Base-by-base conservation (phyloP, 2,329 filamentous ascomycete genomes). In the Leptographium flavum region DNA sequence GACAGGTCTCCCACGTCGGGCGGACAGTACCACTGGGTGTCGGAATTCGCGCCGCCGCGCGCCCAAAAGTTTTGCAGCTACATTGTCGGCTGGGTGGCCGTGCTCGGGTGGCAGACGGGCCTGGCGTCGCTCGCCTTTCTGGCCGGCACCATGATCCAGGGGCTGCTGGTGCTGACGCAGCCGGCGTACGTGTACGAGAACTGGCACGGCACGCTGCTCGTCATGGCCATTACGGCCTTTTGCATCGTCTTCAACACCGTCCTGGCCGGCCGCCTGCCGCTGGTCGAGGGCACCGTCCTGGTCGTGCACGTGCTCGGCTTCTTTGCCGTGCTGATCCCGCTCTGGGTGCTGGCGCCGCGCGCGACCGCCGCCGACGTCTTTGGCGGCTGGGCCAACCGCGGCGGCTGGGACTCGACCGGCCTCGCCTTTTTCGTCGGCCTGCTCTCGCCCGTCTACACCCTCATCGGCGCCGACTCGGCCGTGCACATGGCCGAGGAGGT, bases 1-100 rank as follows among this genome's bases (percentile, higher is more conserved):
- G 21, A 30, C 10, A 50, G 64, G 59, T 64, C 71, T 48, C 51
- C 73, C 53, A 54, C 75, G 52, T 46, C 70, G 0, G 74, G 73
- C 39, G 74, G 74, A 9, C 73, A 79, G 57, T 79, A 78, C 50
- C 72, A 76, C 54, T 77, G 73, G 72, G 71, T 76, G 0, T 71
- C 68, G 1, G 68, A 73, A 51, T 66, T 76, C 45, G 68, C 68
- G 3, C 68, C 71, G 1, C 57, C 57, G 2, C 59, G 58, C 17
- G 64, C 63, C 27, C 67, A 74, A 50, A 72, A 69, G 46, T 67
- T 71, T 42, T 58, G 77, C 6, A 75, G 71, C 50, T 78, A 77
- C 53, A 58, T 70, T 5, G 66, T 67, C 38, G 71, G 67, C 43
- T 72, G 69, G 70, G 55, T 71, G 31, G 66, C 65, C 1, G 61